Conservation (phyloP, 1,284 basidiomycete genomes). For the Boletus semigastroideus region DNA sequence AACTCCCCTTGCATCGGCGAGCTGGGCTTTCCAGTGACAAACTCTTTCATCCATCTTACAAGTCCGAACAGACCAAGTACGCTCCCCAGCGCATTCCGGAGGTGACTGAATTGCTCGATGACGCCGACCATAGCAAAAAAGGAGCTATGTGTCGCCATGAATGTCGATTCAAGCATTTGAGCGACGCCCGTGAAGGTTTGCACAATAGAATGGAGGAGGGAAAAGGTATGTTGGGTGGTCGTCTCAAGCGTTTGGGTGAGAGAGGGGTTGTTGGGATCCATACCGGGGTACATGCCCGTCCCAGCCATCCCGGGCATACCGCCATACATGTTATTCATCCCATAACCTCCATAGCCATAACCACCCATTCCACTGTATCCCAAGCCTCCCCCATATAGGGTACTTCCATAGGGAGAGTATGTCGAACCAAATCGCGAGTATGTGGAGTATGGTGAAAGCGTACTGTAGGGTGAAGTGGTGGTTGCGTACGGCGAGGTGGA, state of each 20-base stretch:
- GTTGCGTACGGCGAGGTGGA: constrained; percentile 34
- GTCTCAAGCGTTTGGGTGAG: constrained; percentile 87
- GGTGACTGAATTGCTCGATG: constrained; percentile 90
- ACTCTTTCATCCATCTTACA: constrained; percentile 76
- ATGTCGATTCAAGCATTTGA: constrained; percentile 97
- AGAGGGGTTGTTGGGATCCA: constrained; percentile 54
- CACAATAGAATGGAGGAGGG: constrained; percentile 92
- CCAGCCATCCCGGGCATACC: constrained; percentile 45
- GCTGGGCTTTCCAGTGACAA: constrained; percentile 52
- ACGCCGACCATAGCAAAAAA: constrained; percentile 99
- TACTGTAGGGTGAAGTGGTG: constrained; percentile 27
- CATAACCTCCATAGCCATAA: constrained; percentile 39
- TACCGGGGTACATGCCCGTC: constrained; percentile 45
- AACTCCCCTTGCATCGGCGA: constrained; percentile 58
- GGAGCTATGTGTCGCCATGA: constrained; percentile 97
- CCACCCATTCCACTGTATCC: constrained; percentile 37
- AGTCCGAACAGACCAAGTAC: constrained; percentile 92
- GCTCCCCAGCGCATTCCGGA: constrained; percentile 91
- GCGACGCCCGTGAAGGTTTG: constrained; percentile 95
- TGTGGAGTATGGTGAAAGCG: constrained; percentile 36
- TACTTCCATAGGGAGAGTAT: constrained; percentile 43
- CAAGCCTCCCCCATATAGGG: constrained; percentile 43
- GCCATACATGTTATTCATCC: constrained; percentile 45
- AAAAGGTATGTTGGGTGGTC: constrained; percentile 91
- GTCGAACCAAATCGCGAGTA: constrained; percentile 47